Evolutionary conservation across 2,329 filamentous ascomycete genomes (phyloP), one percentile per base, ranked within the genome.

Genomic region (Ascochyta clinopodiicola): DNA sequence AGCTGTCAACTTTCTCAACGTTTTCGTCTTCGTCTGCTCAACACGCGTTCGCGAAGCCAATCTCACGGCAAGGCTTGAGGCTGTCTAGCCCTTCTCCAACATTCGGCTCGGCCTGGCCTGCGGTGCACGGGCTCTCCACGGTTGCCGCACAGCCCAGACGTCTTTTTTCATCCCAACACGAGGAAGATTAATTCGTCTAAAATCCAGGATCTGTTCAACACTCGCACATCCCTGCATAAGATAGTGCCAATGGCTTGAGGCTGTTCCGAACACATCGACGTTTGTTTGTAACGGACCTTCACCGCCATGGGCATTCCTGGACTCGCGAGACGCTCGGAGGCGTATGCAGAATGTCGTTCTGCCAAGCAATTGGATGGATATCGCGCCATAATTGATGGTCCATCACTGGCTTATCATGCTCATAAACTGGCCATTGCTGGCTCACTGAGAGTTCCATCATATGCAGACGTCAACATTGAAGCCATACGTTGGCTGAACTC

Each of bases 341-440:
- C 66, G n/a, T 74, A 73, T 57, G 64, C 68, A 39, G 64, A 56
- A 63, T 63, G 50, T 22, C 67, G 57, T 51, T 62, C 63, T 9
- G 45, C 57, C 21, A 39, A 64, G 27, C 57, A 69, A 15, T 56
- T 73, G 24, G 35, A 62, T 40, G 69, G 67, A 12, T 70, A 67
- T 40, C 51, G 57, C 3, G 72, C 69, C 21, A 61, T 86, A 39
- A 85, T 96, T 51, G 92, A 96, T 70, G 92, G 92, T 0, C 92
- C 92, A 4, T 88, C 86, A 2, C 77, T 96, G 24, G 90, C 91
- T 1, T 89, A 94, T 71, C 84, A 91, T 71, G 79, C 93, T 36
- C 86, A 89, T 57, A 69, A 64, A 34, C 49, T 70, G 40, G 79
- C 86, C 45, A 75, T 85, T 17, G 35, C 53, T 44, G 60, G 59